Conservation (phyloP, 2,329 filamentous ascomycete species). For the Colletotrichum somersetense region DNA sequence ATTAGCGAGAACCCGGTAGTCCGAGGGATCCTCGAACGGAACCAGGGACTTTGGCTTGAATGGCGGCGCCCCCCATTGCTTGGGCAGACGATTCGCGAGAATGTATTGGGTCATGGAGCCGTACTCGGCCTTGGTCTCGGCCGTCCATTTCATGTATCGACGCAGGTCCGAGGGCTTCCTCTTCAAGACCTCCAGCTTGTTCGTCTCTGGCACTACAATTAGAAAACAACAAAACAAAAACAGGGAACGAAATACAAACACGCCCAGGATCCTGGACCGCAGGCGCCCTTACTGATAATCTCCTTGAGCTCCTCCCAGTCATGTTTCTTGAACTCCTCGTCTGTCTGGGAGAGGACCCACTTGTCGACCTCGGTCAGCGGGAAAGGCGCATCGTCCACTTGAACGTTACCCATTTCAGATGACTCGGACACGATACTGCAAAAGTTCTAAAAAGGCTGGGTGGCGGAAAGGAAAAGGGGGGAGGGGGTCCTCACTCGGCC, state of each 20-base stretch:
- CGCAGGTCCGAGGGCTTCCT: slow-evolving; percentile 84
- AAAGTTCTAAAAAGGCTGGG: neutral
- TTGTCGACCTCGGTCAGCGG: slow-evolving; percentile 71
- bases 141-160: slow-evolving; percentile 83
- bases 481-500: neutral
- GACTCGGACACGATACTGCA: neutral
- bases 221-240: neutral
- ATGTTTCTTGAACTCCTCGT: slow-evolving; percentile 78
- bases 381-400: slow-evolving; percentile 62
- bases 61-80: slow-evolving; percentile 73
- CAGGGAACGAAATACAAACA: neutral
- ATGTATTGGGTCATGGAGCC: slow-evolving; percentile 86
- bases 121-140: slow-evolving; percentile 76
- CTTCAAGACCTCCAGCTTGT: slow-evolving; percentile 80
- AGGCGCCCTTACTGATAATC: slow-evolving; percentile 67
- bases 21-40: slow-evolving; percentile 66
- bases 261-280: slow-evolving; percentile 4
- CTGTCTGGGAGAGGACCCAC: slow-evolving; percentile 71
- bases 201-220: slow-evolving; percentile 56
- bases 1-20: slow-evolving; percentile 82
- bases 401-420: slow-evolving; percentile 56
- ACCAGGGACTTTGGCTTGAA: slow-evolving; percentile 64
- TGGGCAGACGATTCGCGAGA: slow-evolving; percentile 76
- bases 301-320: slow-evolving; percentile 79
- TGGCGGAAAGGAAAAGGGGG: neutral